Conservation (phyloP, 23 red algal genomes). For the Gracilaria vermiculophylla region DNA sequence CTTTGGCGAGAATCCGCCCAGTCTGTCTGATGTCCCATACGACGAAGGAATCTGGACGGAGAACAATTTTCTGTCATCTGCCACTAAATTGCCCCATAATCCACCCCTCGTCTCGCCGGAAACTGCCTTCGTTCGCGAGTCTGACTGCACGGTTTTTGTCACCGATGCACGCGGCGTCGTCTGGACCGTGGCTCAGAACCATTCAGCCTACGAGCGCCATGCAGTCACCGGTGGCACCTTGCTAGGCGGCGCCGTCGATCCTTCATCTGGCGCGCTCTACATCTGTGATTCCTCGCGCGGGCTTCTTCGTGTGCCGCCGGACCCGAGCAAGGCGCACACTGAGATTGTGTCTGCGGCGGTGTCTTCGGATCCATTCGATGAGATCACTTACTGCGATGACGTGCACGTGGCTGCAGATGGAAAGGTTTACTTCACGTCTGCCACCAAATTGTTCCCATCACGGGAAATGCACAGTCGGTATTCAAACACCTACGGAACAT, state of each 20-base stretch:
- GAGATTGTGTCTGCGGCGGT: neutral
- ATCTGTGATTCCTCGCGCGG: constrained; percentile 1
- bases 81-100: neutral
- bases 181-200: constrained; percentile 5
- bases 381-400: constrained; percentile 5
- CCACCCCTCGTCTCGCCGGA: neutral
- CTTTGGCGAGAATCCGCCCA: neutral
- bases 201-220: neutral
- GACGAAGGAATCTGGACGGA: neutral
- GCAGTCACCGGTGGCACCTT: constrained; percentile 1
- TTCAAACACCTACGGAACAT: neutral
- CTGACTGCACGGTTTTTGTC: constrained; percentile 2
- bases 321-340: neutral
- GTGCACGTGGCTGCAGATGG: neutral
- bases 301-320: constrained; percentile 11
- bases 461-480: neutral
- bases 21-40: neutral
- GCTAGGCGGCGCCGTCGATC: neutral
- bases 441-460: neutral
- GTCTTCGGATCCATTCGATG: neutral
- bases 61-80: neutral
- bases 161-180: neutral
- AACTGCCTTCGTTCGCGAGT: neutral
- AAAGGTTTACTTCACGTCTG: constrained; percentile 24
- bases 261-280: constrained; percentile 1